Conservation (phyloP, 352 stramenopile genomes). For the Pythium insidiosum region DNA sequence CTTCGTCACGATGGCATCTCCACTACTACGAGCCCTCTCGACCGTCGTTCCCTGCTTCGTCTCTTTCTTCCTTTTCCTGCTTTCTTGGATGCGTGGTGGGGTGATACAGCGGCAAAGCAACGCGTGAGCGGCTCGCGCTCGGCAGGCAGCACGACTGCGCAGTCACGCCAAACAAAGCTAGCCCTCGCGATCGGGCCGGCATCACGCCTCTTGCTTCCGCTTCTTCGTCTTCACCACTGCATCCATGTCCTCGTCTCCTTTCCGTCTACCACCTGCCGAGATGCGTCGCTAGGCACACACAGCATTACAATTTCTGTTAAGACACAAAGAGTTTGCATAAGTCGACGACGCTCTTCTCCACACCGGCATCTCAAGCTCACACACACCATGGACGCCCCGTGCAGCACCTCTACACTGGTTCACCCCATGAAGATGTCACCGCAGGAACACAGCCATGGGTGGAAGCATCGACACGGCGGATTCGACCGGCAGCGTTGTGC, state of each 20-base stretch:
- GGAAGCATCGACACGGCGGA: no score
- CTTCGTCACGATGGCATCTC: conserved; percentile 22
- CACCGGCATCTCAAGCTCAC: conserved; percentile 16
- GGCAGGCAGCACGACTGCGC: no score
- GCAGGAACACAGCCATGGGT: no score
- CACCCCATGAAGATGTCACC: no score
- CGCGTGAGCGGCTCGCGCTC: not conserved
- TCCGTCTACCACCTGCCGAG: conserved; percentile 52
- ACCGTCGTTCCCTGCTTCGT: no score
- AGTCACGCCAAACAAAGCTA: no score
- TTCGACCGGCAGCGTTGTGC: conserved; percentile 20
- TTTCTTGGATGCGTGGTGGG: not conserved
- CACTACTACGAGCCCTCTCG: no score
- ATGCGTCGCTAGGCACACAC: conserved; percentile 83
- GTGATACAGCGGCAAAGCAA: not conserved
- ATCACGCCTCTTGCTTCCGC: conserved; percentile 54
- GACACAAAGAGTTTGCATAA: conserved; percentile 77
- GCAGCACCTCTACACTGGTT: no score
- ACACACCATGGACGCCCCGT: conserved; percentile 27
- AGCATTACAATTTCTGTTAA: conserved; percentile 92
- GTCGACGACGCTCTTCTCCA: conserved; percentile 50
- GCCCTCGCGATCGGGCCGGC: not conserved
- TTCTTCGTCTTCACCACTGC: conserved; percentile 58
- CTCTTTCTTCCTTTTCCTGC: no score
- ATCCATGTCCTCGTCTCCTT: conserved; percentile 53